phyloP scores from a whole-genome alignment of 192 early-diverging fungal species.

The Geranomyces michiganensis region DNA sequence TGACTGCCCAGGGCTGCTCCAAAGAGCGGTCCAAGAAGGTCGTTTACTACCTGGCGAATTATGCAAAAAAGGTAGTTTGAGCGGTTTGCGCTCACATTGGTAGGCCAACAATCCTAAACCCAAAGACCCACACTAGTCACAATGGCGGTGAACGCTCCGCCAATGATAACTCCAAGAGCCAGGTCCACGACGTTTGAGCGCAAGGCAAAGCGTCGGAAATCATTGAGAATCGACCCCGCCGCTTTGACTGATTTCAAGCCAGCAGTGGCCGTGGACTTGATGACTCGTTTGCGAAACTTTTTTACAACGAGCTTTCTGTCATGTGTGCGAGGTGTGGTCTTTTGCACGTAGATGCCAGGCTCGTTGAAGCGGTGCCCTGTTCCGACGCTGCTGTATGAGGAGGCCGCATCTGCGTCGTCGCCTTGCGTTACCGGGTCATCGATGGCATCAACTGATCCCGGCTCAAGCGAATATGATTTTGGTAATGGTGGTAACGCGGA shows the following conservation, averaged over 20 bases:
- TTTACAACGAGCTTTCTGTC: background rate
- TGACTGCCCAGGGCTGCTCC: constrained; percentile 55
- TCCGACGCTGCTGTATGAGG: no score
- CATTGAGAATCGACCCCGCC: background rate
- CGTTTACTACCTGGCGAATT: constrained; percentile 12
- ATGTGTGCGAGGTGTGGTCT: no score
- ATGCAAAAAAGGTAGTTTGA: no score
- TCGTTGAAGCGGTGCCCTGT: no score
- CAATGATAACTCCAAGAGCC: constrained; percentile 70
- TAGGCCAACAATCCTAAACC: no score
- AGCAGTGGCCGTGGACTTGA: background rate
- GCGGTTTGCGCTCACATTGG: constrained; percentile 31
- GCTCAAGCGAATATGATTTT: no score
- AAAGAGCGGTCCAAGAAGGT: constrained; percentile 62
- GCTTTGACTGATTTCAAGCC: background rate
- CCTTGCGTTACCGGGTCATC: no score
- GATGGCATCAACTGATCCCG: no score
- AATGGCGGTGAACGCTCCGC: constrained; percentile 49
- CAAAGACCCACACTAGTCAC: constrained; percentile 49
- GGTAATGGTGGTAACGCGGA: no score
- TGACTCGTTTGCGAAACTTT: background rate
- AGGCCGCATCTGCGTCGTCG: no score
- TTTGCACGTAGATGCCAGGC: no score
- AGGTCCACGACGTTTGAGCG: constrained; percentile 67
- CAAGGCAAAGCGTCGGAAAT: constrained; percentile 24